Percentiles rank a stretch among this genome's conserved stretches.
phyloP scores from a whole-genome alignment of 371 early-diverging fungal genomes.

The Capillidium rhysosporum region DNA sequence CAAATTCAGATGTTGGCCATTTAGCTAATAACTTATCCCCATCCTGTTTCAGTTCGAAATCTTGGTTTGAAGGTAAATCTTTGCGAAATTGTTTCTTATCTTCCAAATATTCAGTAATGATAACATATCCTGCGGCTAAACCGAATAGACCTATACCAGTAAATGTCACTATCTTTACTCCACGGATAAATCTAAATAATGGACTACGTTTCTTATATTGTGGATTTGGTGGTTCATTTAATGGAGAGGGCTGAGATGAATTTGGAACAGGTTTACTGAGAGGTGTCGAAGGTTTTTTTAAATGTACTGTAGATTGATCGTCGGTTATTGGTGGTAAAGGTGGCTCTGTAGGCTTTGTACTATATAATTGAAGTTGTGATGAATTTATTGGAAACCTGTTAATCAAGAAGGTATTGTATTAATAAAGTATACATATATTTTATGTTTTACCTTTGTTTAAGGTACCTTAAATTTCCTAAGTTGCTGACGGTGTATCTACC shows the following conservation, averaged over 20 bases:
- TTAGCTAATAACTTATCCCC: neutral
- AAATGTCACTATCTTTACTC: neutral
- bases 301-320: neutral
- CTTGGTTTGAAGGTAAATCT: neutral
- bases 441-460: too few species aligned
- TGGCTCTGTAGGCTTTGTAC: too few species aligned
- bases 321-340: neutral
- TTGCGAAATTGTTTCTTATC: neutral
- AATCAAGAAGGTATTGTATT: too few species aligned
- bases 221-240: neutral
- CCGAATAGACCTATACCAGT: neutral
- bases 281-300: neutral
- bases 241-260: too few species aligned
- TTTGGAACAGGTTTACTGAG: neutral
- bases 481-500: too few species aligned
- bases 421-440: too few species aligned
- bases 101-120: constrained; percentile 5
- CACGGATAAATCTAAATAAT: neutral
- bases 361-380: too few species aligned
- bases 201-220: neutral
- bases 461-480: too few species aligned
- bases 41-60: neutral
- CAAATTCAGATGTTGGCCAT: neutral
- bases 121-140: neutral
- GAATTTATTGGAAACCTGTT: too few species aligned